Evolutionary conservation across 495 filamentous ascomycete species (phyloP), one percentile per base, ranked within the genome.

Genomic region (Trichoderma gamsii): DNA sequence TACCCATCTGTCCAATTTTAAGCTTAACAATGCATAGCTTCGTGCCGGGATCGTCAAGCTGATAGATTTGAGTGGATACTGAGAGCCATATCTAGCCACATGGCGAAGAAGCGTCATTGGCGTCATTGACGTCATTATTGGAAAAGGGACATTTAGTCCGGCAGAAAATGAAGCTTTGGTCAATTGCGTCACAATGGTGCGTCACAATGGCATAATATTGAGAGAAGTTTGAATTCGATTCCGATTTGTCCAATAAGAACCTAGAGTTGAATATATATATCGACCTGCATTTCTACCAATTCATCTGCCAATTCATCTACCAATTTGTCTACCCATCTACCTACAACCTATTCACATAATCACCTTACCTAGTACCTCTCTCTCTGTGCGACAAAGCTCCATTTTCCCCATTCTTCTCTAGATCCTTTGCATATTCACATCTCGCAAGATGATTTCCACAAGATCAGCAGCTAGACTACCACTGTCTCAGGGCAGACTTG

Each of bases 191-290:
- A 61, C 56, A 18, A 61, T 61, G 56, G 56, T 61, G 56, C 56
- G 56, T 61, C 56, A 61, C 56, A 18, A 61, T 61, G 56, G 56
- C 56, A 61, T 61, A 61, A 61, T 61, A 29, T 61, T 52, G 9
- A 25, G 21, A 56, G 51, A 7, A 12, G 12, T 46, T 16, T 18
- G 18, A 18, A 1, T 12, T 15, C 9, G 2, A 18, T 46, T 46
- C 18, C 3, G 43, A 46, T 46, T 46, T 0, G 5, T 46, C 43
- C 2, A 46, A 16, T 13, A 1, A 1, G 0, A 46, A 18, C 9
- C 0, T 16, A 46, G 18, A 46, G 43, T 18, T 38, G 6, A 35
- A 35, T 38, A n/a, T 49, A n/a, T 4, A 16, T 49, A 49, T 16
- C 3, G 44, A 9, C n/a, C 51, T 56, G 21, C 23, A 1, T 25